phyloP scores from a whole-genome alignment of 2,329 filamentous ascomycete genomes.

The Cyanodermella asteris region DNA sequence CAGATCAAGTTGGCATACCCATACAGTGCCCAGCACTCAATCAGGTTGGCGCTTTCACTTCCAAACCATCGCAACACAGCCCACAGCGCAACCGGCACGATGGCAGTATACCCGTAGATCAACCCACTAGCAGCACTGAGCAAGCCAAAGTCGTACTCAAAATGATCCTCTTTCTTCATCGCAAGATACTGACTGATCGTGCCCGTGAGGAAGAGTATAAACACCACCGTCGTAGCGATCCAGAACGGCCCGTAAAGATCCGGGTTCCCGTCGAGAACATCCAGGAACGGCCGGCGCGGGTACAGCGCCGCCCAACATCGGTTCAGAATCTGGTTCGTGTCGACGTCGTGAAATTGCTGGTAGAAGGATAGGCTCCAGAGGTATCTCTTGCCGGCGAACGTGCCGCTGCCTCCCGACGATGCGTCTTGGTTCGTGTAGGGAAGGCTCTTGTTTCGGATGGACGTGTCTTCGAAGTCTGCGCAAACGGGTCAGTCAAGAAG shows the following conservation, averaged over 20 bases:
- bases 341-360: conserved; percentile 95
- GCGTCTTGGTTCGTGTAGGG: conserved; percentile 21
- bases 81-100: conserved; percentile 73
- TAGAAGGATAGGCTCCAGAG: conserved; percentile 91
- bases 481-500: conserved; percentile 1
- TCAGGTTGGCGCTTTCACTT: conserved; percentile 72
- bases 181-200: conserved; percentile 84
- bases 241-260: conserved; percentile 95
- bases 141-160: conserved; percentile 78
- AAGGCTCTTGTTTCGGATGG: conserved; percentile 26
- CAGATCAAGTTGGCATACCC: conserved; percentile 94
- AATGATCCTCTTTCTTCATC: conserved; percentile 42
- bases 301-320: conserved; percentile 79
- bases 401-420: conserved; percentile 27
- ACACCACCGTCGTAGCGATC: conserved; percentile 93
- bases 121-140: conserved; percentile 77
- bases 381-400: conserved; percentile 48
- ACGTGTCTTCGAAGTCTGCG: conserved; percentile 43
- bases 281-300: conserved; percentile 83
- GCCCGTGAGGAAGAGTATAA: conserved; percentile 86
- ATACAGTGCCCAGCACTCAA: conserved; percentile 91
- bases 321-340: conserved; percentile 69
- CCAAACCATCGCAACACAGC: conserved; percentile 85
- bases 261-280: conserved; percentile 88
- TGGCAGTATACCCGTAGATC: conserved; percentile 81